phyloP scores from a whole-genome alignment of 2,329 filamentous ascomycete species.

The Alternaria triticina region DNA sequence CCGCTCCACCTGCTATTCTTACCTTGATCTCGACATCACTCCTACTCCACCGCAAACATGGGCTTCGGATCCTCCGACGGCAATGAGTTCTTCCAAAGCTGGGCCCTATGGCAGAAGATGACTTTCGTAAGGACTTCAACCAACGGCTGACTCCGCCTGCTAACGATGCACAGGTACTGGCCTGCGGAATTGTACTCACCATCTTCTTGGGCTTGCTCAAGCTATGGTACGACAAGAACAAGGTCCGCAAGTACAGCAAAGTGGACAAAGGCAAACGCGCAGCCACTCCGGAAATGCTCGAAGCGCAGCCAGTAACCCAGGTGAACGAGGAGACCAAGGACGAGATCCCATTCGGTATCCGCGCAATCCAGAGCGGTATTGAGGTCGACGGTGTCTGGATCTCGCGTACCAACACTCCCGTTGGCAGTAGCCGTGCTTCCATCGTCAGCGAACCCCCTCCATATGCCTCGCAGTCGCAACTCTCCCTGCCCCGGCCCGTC shows the following conservation, averaged over 20 bases:
- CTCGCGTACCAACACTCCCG: slow-evolving; percentile 53
- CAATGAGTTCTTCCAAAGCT: slow-evolving; percentile 57
- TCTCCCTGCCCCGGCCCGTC: slow-evolving; percentile 40
- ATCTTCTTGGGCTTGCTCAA: slow-evolving; percentile 72
- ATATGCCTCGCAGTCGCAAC: slow-evolving; percentile 39
- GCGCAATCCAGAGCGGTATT: slow-evolving; percentile 82
- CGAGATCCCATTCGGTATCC: slow-evolving; percentile 83
- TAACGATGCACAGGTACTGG: slow-evolving; percentile 68
- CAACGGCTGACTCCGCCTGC: slow-evolving; percentile 8
- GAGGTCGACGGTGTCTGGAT: slow-evolving; percentile 80
- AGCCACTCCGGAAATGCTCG: slow-evolving; percentile 67
- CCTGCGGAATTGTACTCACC: slow-evolving; percentile 71
- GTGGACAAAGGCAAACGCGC: slow-evolving; percentile 45
- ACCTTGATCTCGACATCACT: slow-evolving; percentile 20
- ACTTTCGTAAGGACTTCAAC: slow-evolving; percentile 71
- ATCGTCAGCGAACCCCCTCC: slow-evolving; percentile 36
- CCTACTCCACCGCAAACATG: slow-evolving; percentile 24
- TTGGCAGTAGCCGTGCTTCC: slow-evolving; percentile 45
- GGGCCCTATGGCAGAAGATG: slow-evolving; percentile 89
- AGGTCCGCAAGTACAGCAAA: slow-evolving; percentile 52
- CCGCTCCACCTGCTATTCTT: slow-evolving; percentile 28
- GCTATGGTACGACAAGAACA: slow-evolving; percentile 57
- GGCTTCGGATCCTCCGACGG: slow-evolving; percentile 33
- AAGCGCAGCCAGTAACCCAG: slow-evolving; percentile 66
- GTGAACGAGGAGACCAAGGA: slow-evolving; percentile 58